These are phyloP conservation scores for Silene noctiflora DNA, from an alignment of 179 eudicot species.

Conservation along the genomic window DNA sequence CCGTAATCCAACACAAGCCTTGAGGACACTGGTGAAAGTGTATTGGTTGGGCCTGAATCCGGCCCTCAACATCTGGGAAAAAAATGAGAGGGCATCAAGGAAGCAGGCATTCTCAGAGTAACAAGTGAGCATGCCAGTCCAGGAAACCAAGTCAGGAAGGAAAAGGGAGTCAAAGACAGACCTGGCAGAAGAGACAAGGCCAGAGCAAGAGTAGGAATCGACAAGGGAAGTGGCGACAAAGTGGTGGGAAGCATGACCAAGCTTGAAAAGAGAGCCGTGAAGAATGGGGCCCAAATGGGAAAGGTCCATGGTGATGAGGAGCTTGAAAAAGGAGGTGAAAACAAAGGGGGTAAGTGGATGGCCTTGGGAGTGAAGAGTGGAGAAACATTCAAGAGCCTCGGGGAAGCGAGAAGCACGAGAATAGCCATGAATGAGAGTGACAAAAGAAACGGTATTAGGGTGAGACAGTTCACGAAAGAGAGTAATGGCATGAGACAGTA, in stretches of 20 bases:
- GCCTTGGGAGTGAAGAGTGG: constrained; percentile 49
- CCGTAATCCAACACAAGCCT: constrained; percentile 60
- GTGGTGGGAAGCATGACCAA: constrained; percentile 45
- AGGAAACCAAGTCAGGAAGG: constrained; percentile 56
- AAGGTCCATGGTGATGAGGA: constrained; percentile 49
- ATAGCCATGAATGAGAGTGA: constrained; percentile 59
- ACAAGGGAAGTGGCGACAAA: constrained; percentile 67
- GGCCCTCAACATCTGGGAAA: constrained; percentile 39
- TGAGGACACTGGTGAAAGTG: constrained; percentile 57
- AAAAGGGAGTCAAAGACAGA: constrained; percentile 54
- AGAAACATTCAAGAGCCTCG: constrained; percentile 44
- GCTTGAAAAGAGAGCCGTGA: constrained; percentile 49
- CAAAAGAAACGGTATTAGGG: constrained; percentile 54
- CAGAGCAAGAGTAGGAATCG: constrained; percentile 57
- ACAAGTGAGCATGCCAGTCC: constrained; percentile 68
- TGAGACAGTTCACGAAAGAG: constrained; percentile 59
- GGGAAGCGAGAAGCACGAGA: constrained; percentile 23
- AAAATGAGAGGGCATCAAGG: constrained; percentile 39
- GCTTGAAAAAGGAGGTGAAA: constrained; percentile 57
- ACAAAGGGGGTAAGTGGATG: constrained; percentile 63
- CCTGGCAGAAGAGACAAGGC: constrained; percentile 41
- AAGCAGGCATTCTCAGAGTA: constrained; percentile 51
- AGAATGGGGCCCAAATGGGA: constrained; percentile 34
- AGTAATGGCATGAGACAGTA: constrained; percentile 35
- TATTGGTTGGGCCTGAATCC: constrained; percentile 60